Evolutionary conservation across 768 basidiomycete genomes (phyloP).

Genomic region (Mycena capillaripes): DNA sequence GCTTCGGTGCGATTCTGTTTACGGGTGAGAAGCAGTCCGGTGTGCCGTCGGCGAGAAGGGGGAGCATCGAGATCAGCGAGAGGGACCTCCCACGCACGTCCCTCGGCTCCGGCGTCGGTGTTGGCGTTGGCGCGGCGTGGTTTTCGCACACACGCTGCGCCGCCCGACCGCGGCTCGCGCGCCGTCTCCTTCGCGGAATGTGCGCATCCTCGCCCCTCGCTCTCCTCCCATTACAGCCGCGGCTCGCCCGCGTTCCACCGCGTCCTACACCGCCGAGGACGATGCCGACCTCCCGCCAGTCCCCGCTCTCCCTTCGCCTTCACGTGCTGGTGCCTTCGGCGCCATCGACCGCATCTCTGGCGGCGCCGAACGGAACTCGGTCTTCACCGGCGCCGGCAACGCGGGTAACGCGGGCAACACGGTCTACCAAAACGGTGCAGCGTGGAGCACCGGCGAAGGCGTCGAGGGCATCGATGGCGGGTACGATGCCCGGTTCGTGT

Average conservation of each 20-base stretch:
- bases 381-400: no score
- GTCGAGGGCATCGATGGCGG: slow-evolving; percentile 32
- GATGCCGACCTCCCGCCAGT: slow-evolving; percentile 54
- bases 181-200: slow-evolving; percentile 61
- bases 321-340: slow-evolving; percentile 29
- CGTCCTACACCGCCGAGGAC: no score
- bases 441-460: slow-evolving; percentile 32
- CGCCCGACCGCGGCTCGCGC: slow-evolving; percentile 59
- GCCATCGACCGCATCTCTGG: neutral
- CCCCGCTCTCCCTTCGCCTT: slow-evolving; percentile 46
- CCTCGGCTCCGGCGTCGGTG: slow-evolving; percentile 61
- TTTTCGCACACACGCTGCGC: slow-evolving; percentile 51
- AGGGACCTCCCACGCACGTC: slow-evolving; percentile 41
- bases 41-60: slow-evolving; percentile 57
- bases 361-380: no score
- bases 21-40: slow-evolving; percentile 47
- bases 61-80: slow-evolving; percentile 42
- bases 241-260: slow-evolving; percentile 53
- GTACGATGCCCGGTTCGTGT: slow-evolving; percentile 19
- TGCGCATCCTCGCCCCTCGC: slow-evolving; percentile 55
- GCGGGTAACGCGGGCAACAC: no score
- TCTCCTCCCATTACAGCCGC: slow-evolving; percentile 46
- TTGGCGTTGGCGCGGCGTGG: slow-evolving; percentile 61
- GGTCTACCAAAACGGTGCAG: neutral
- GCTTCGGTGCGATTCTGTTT: slow-evolving; percentile 68